Evolutionary conservation across 257 asterid species (phyloP).

Genomic region (Solanum gracilifrons): DNA sequence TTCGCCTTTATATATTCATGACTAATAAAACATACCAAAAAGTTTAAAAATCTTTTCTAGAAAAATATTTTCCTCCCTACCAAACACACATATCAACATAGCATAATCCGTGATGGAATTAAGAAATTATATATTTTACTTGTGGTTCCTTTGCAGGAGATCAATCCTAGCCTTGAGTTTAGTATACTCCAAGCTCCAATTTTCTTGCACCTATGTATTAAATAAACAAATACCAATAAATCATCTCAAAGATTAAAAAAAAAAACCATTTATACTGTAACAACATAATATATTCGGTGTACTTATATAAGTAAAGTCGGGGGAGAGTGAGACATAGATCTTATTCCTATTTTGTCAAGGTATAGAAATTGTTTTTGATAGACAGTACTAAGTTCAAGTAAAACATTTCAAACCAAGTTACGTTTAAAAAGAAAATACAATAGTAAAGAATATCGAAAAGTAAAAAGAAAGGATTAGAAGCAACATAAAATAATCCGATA

Average conservation of each 20-base stretch:
- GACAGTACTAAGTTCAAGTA: not conserved
- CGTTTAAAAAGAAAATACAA: not conserved
- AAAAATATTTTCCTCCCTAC: not conserved
- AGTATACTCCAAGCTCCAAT: not conserved
- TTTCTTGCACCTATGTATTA: not conserved
- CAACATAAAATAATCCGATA: not conserved
- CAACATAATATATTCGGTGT: not conserved
- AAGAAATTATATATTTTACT: not conserved
- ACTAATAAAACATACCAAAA: not conserved
- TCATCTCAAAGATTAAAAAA: not conserved
- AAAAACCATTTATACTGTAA: not conserved
- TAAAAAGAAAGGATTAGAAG: not conserved
- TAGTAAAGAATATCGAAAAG: not conserved
- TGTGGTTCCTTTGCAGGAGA: conserved; percentile 24
- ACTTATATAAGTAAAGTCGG: rapidly evolving
- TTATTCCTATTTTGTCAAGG: not conserved
- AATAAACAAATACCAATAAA: not conserved
- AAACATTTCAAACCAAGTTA: not conserved
- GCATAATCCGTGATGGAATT: not conserved
- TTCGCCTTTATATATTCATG: not conserved
- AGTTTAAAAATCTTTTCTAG: not conserved
- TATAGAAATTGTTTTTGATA: not conserved
- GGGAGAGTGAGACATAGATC: not conserved
- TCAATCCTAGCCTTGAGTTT: conserved; percentile 33
- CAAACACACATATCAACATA: not conserved